Evolutionary conservation across 2,329 filamentous ascomycete genomes (phyloP).

Genomic region (Penicillium sp.): DNA sequence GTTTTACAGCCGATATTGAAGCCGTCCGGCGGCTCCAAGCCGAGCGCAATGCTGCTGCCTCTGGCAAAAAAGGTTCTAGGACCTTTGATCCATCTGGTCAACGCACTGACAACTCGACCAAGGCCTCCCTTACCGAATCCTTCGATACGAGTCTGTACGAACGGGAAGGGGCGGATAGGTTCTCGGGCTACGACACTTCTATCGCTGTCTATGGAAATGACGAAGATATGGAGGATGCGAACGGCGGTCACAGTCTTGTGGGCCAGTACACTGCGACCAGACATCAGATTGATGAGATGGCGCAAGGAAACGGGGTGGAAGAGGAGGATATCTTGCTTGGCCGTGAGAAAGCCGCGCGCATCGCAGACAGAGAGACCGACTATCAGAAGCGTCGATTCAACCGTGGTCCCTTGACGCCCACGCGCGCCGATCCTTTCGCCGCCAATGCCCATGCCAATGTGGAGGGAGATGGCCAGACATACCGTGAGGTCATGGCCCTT

Average conservation of each 20-base stretch:
- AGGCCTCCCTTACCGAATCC: constrained; percentile 79
- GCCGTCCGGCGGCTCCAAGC: constrained; percentile 80
- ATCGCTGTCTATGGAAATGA: constrained; percentile 74
- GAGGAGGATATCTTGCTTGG: constrained; percentile 85
- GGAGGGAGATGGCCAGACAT: constrained; percentile 68
- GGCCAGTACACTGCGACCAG: constrained; percentile 94
- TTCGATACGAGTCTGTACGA: constrained; percentile 89
- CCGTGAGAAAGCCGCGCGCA: constrained; percentile 82
- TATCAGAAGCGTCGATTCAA: constrained; percentile 96
- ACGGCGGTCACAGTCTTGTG: constrained; percentile 70
- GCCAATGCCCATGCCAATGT: constrained; percentile 64
- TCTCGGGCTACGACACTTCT: constrained; percentile 82
- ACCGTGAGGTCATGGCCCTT: constrained; percentile 83
- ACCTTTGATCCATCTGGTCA: constrained; percentile 72
- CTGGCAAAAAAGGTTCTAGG: constrained; percentile 73
- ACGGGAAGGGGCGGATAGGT: constrained; percentile 69
- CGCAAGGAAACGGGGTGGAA: constrained; percentile 74
- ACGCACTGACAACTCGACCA: constrained; percentile 75
- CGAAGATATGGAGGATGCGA: constrained; percentile 70
- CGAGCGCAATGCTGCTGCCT: constrained; percentile 78
- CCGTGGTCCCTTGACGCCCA: constrained; percentile 71
- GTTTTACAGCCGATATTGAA: constrained; percentile 66
- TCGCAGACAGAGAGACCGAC: constrained; percentile 88
- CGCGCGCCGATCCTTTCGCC: constrained; percentile 78
- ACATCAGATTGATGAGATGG: constrained; percentile 90